Base-by-base conservation (phyloP, 192 early-diverging fungal genomes). In the Coemansia sp. region DNA sequence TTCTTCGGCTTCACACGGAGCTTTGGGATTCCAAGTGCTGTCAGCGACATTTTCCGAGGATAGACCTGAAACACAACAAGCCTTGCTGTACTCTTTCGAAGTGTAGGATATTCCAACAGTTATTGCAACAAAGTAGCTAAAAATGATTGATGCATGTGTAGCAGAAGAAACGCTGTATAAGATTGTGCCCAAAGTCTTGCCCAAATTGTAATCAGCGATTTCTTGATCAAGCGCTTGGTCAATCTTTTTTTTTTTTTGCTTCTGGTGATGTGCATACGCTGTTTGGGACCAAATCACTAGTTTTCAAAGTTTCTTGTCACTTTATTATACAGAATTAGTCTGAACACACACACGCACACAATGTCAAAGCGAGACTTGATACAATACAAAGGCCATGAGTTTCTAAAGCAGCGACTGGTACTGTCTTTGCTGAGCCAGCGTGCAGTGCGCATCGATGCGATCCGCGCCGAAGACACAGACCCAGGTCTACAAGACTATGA, bases 401-500 rank as follows among this genome's bases (percentile, higher is more conserved):
- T 92, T 67, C 78, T 99, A 55, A 84, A 93, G 50, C 94, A 97
- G 76, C 83, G 97, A 38, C 85, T 99, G 53, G 84, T 99, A 14
- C 78, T 99, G 34, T 88, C 95, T 24, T 90, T 91, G 23, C 78
- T 99, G 52, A 88, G 88, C 59, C 89, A 90, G 65, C 88, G 87
- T 50, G 71, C 90, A 2, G 76, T 99, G 41, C 88, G 90, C 62
- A 94, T 99, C 69, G 89, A 94, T 64, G 87, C 90, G 68, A 97
- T 99, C 76, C 87, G 97, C 24, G 70, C 88, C 9, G 86, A 93
- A 64, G 91, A 94, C 66, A 86, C 88, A 54, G 85, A 91, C 77
- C 92, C 94, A 19, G 96, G 96, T 49, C 83, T 98, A 9, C 71
- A 82, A 73, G 95, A 99, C 84, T 97, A 88, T 66, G 97, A 99